Evolutionary conservation across 805 yeast species (phyloP), one percentile per base, ranked within the genome.

Genomic region (Sugiyamaella americana): DNA sequence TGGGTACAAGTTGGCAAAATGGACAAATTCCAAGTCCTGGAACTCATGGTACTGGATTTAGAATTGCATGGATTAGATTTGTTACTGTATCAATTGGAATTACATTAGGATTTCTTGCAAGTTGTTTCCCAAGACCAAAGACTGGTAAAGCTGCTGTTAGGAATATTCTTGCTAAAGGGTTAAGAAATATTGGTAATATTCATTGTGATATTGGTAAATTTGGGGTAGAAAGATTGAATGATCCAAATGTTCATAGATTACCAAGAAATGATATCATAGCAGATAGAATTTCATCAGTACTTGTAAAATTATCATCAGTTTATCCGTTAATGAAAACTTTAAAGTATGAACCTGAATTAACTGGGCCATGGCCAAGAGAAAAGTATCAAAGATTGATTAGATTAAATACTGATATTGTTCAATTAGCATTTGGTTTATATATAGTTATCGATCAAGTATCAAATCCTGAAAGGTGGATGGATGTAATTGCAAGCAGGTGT

Each of bases 31-130:
- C 58, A 1, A 41, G 50, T 0, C 53, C 55, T 0, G 50, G 50
- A 11, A 51, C 36, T 10, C 51, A 60, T 4, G 61, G 58, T 1
- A 45, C 49, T 3, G 70, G 70, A 3, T 63, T 52, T 45, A 46
- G 51, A 0, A 59, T 59, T 16, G 67, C 68, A 1, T 64, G 66
- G 65, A 50, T 62, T n/a, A 55, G 68, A 11, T 60, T 62, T 32
- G 61, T 59, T 2, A 58, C 63, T 3, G 68, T 63, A 5, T 37
- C 55, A 2, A 51, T 58, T 23, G 69, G 69, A 2, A 45, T 66
- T 16, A 11, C 58, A 3, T 48, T 62, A 3, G 64, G 59, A 1
- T 58, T 62, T 37, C 37, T 65, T 2, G 64, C 62, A 3, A 59
- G 64, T 3, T 40, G 63, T 5, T 45, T 63, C 13, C 69, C 69